Base-by-base conservation (phyloP, 148 eudicot genomes). In the Rhododendron molle region DNA sequence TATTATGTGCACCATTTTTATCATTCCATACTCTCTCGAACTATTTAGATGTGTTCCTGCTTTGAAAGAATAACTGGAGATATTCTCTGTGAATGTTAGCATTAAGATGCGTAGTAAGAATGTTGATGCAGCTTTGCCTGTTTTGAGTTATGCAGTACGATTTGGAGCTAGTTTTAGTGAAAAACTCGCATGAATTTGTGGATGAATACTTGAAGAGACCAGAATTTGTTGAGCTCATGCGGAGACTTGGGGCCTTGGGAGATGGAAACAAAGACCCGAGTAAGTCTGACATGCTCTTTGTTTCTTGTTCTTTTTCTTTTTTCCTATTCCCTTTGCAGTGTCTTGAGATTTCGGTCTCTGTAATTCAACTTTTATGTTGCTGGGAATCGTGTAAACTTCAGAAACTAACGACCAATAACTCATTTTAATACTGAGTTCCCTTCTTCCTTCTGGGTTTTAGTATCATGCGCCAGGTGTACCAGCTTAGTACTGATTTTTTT, bases 161-260 rank as follows among this genome's bases (percentile, higher is more conserved):
- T 86, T 88, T 97, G 85, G 99, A 97, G 89, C 89, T 97, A 84
- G 98, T 97, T 71, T 93, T 97, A 87, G 98, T 92, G 43, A 97
- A 97, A 88, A 97, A 97, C 89, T 90, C 90, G 18, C 99, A 97
- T 84, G 88, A 86, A 73, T 95, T 97, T 89, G 96, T 95, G 87
- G 93, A 95, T 14, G 98, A 97, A 79, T 94, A 95, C 91, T 20
- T 97, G 93, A 97, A 95, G 90, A 95, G 87, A 80, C 93, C 95
- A 36, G 98, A 95, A 58, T 94, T 87, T 62, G 85, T 94, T 60
- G 99, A 95, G 15, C 96, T 97, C 56, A 97, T 97, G 99, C 89
- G 98, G 81, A 91, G 96, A 81, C 95, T 95, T 52, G 99, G 99
- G 86, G 99, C 99, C 36, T 88, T 97, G 89, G 99, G 99, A 67